Percentiles rank a stretch among this genome's conserved stretches.
phyloP scores from a whole-genome alignment of 208 protist species.

The Herpetomonas samuelpessoai region DNA sequence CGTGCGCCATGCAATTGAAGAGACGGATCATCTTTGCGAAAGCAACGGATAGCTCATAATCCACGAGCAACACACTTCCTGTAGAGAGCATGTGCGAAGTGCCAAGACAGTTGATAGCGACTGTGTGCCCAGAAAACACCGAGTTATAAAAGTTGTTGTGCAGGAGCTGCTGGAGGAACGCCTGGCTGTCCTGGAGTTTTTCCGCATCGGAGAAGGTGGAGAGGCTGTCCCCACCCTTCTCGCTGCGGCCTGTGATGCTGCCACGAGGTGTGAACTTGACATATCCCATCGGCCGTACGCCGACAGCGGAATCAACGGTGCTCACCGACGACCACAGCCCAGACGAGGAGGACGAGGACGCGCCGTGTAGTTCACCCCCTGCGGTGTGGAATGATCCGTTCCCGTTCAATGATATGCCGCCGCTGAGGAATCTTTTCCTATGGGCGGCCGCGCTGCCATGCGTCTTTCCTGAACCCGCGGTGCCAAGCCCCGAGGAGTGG shows the following conservation, averaged over 20 bases:
- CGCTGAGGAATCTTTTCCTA: too few species aligned
- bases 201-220: slow-evolving; percentile 1
- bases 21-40: slow-evolving; percentile 65
- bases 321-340: background rate
- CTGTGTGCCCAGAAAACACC: slow-evolving; percentile 65
- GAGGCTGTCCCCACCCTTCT: background rate
- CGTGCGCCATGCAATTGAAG: slow-evolving; percentile 67
- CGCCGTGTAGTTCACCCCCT: background rate
- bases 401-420: too few species aligned
- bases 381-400: too few species aligned
- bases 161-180: slow-evolving; percentile 41
- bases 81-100: slow-evolving; percentile 39
- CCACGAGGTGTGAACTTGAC: slow-evolving; percentile 6
- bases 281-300: slow-evolving; percentile 5
- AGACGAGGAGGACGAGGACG: too few species aligned
- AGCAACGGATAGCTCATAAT: slow-evolving; percentile 55
- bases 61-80: slow-evolving; percentile 26
- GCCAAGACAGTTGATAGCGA: slow-evolving; percentile 60
- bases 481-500: background rate
- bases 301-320: background rate
- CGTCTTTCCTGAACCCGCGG: slow-evolving; percentile 1
- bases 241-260: background rate
- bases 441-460: slow-evolving; percentile 8
- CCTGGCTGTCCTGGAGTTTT: slow-evolving; percentile 19
- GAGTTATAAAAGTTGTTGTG: slow-evolving; percentile 52